Conservation (phyloP, 2,329 filamentous ascomycete genomes). For the Colletotrichum destructivum region DNA sequence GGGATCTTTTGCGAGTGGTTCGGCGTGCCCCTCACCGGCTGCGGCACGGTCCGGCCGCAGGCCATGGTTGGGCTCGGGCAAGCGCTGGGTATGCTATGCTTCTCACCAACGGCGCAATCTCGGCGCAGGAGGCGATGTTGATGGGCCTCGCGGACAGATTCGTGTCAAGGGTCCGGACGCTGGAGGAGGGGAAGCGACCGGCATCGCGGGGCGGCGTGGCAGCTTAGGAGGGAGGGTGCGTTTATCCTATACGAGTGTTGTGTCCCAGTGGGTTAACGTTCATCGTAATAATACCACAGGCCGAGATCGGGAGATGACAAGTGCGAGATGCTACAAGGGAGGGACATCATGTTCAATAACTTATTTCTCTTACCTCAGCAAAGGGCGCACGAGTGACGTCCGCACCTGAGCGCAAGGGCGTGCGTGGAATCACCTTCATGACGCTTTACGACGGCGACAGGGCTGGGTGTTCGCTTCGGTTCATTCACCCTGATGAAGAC, state of each 20-base stretch:
- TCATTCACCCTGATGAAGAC: too few species aligned
- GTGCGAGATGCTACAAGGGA: too few species aligned
- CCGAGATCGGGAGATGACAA: background rate
- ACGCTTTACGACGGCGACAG: background rate
- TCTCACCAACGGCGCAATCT: slow-evolving; percentile 67
- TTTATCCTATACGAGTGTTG: too few species aligned
- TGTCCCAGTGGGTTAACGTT: too few species aligned
- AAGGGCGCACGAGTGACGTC: slow-evolving; percentile 15
- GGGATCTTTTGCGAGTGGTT: slow-evolving; percentile 68
- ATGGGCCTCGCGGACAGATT: slow-evolving; percentile 69
- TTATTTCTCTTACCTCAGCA: slow-evolving; percentile 1
- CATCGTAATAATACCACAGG: background rate
- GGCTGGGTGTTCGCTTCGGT: too few species aligned
- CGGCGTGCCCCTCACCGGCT: slow-evolving; percentile 52
- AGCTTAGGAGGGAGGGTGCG: background rate
- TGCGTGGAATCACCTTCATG: background rate
- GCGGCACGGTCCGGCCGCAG: slow-evolving; percentile 67
- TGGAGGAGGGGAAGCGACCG: slow-evolving; percentile 60
- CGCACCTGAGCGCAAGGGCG: background rate
- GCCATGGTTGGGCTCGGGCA: slow-evolving; percentile 66
- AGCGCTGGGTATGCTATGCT: slow-evolving; percentile 69
- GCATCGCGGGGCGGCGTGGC: slow-evolving; percentile 20
- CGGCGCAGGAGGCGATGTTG: slow-evolving; percentile 62
- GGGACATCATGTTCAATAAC: too few species aligned
- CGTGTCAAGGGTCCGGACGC: slow-evolving; percentile 63